Evolutionary conservation across 75 land plant species (phyloP), one percentile per base, ranked within the genome.

Genomic region (Pinus albicaulis): DNA sequence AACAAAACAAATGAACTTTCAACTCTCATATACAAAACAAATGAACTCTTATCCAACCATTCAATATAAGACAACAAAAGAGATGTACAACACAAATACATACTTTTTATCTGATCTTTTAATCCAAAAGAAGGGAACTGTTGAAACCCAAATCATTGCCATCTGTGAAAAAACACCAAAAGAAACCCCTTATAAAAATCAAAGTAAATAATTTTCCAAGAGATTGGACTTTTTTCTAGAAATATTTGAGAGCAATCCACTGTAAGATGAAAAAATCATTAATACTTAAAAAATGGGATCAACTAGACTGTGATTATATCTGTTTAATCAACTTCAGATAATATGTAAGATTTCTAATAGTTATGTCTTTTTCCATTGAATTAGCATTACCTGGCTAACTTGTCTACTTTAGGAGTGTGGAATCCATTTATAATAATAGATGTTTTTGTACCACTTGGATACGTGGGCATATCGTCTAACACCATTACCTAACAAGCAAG

Each of bases 361-460:
- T 28, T 28, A 28, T 28, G 31, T 28, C 0, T 28, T 28, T 1
- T 28, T 28, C 31, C 31, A 28, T 38, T 38, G 4, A 3, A 38
- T 4, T 38, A 38, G 41, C 3, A 38, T 55, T 85, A 96, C 99
- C 83, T 91, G 19, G 97, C 99, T 34, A 82, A 24, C 72, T 79
- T 78, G 56, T 86, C 91, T 58, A 97, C 99, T 57, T 81, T 64
- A 26, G 92, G 87, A 25, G 97, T 89, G 70, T 93, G 99, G 76
- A 96, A 96, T 65, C 98, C 87, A 83, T 93, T 96, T 77, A 96
- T 93, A 59, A 96, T 86, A 58, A 88, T 75, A 38, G 94, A 94
- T 59, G 99, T 94, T 36, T 97, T 94, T 56, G 97, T 96, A 7
- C 99, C 99, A 83, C 98, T 96, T 24, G 99, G 97, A 74, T 96